A percentile compares a stretch with the other conserved stretches of the same genome.
Conservation (phyloP, 2,329 filamentous ascomycete genomes). For the Fusarium mundagurra region DNA sequence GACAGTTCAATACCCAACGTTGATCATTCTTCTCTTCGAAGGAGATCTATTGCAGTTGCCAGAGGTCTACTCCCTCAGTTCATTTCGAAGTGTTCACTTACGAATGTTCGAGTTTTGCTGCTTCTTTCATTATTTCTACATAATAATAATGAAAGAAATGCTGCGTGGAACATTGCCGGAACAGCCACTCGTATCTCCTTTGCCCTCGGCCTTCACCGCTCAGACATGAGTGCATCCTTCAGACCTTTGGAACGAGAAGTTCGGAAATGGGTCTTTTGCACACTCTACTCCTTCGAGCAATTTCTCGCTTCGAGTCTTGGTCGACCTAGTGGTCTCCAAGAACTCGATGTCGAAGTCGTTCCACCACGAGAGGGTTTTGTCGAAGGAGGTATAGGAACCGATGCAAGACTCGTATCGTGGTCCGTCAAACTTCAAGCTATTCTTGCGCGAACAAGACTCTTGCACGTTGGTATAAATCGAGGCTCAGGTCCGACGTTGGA, state of each 20-base stretch:
- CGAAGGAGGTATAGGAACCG: slow-evolving; percentile 40
- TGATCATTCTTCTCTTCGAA: slow-evolving; percentile 42
- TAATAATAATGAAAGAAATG: slow-evolving; percentile 52
- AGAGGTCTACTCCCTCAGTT: slow-evolving; percentile 24
- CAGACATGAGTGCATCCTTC: slow-evolving; percentile 45
- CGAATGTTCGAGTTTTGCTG: slow-evolving; percentile 22
- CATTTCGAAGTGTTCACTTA: slow-evolving; percentile 30
- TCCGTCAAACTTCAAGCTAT: slow-evolving; percentile 46
- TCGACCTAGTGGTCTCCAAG: slow-evolving; percentile 48
- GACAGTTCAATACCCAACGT: slow-evolving; percentile 36
- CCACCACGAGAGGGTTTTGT: slow-evolving; percentile 45
- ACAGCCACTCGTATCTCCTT: slow-evolving; percentile 47
- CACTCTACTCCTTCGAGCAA: slow-evolving; percentile 50
- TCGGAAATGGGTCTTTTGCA: slow-evolving; percentile 50
- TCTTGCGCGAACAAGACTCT: slow-evolving; percentile 40
- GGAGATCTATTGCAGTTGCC: slow-evolving; percentile 17
- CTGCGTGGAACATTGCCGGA: slow-evolving; percentile 49
- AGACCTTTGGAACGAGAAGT: slow-evolving; percentile 48
- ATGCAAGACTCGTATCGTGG: slow-evolving; percentile 45
- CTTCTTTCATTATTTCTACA: slow-evolving; percentile 47
- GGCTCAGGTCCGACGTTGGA: slow-evolving; percentile 20
- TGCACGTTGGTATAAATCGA: slow-evolving; percentile 16
- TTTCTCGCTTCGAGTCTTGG: slow-evolving; percentile 50
- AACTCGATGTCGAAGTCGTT: slow-evolving; percentile 48
- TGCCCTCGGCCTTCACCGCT: slow-evolving; percentile 46